phyloP scores from a whole-genome alignment of 257 asterid species.

The Scutellaria galericulata region DNA sequence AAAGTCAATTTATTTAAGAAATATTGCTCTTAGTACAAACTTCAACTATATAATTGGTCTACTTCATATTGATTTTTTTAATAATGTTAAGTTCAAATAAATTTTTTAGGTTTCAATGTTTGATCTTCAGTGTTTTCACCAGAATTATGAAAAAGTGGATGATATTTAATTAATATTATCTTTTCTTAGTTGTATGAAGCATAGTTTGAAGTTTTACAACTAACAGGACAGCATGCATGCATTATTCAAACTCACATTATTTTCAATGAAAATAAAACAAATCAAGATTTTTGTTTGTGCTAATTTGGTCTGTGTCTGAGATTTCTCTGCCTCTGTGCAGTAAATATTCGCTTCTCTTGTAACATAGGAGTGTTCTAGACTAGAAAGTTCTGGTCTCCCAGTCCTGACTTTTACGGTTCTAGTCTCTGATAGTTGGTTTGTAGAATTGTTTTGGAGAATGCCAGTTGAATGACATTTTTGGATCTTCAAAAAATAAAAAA shows the following conservation, averaged over 20 bases:
- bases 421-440: background rate
- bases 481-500: slow-evolving; percentile 7
- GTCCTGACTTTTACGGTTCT: slow-evolving; percentile 10
- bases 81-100: background rate
- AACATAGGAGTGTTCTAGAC: slow-evolving; percentile 22
- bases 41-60: background rate
- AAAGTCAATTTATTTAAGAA: background rate
- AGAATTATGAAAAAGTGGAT: background rate
- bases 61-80: background rate
- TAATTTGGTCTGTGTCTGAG: slow-evolving; percentile 20
- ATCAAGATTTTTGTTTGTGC: background rate
- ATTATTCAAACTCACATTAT: background rate
- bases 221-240: slow-evolving; percentile 13
- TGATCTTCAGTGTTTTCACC: background rate
- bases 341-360: background rate
- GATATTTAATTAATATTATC: background rate
- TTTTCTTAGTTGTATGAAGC: slow-evolving; percentile 19
- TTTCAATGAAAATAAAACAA: slow-evolving; percentile 12
- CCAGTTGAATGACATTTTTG: background rate
- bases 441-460: slow-evolving; percentile 5
- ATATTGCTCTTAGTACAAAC: background rate
- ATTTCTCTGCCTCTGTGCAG: background rate
- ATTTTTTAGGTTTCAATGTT: background rate
- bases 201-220: slow-evolving; percentile 6
- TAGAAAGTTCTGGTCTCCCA: slow-evolving; percentile 24